These are phyloP conservation scores for Globisporangium viniferum DNA, from an alignment of 352 stramenopile species.

Conservation along the genomic window DNA sequence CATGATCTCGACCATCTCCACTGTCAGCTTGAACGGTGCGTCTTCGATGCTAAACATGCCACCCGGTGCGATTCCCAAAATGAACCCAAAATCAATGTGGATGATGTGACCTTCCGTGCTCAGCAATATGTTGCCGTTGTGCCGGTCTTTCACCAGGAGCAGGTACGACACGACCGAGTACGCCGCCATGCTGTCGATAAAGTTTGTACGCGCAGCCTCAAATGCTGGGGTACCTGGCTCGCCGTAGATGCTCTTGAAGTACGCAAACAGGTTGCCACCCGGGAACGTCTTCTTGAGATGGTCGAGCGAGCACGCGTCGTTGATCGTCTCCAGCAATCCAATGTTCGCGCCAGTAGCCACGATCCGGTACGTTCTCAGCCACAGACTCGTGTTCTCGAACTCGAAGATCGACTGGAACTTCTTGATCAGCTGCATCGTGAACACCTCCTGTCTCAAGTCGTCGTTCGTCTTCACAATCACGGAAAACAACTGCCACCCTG, in stretches of 20 bases:
- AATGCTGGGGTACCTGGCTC: slow-evolving; percentile 37
- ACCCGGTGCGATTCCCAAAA: slow-evolving; percentile 96
- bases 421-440: slow-evolving; percentile 96
- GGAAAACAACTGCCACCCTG: slow-evolving; percentile 88
- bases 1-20: slow-evolving; percentile 97
- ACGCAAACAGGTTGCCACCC: slow-evolving; percentile 83
- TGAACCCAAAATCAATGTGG: slow-evolving; percentile 99
- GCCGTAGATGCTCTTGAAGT: slow-evolving; percentile 80
- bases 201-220: slow-evolving; percentile 86
- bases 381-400: slow-evolving; percentile 89
- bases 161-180: slow-evolving; percentile 98
- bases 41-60: slow-evolving; percentile 97
- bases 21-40: slow-evolving; percentile 98
- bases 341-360: slow-evolving; percentile 92
- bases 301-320: slow-evolving; percentile 95
- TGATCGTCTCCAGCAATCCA: slow-evolving; percentile 95
- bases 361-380: slow-evolving; percentile 94
- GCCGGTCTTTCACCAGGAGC: slow-evolving; percentile 96
- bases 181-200: slow-evolving; percentile 93
- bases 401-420: slow-evolving; percentile 94
- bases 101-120: slow-evolving; percentile 94
- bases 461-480: slow-evolving; percentile 99
- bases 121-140: slow-evolving; percentile 99
- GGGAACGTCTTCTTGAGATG: slow-evolving; percentile 94
- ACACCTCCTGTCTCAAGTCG: slow-evolving; percentile 96